Percentiles rank a stretch among this genome's conserved stretches.
These are phyloP conservation scores for Raphanus hybrid DNA, from an alignment of 441 rosid genomes.

Conservation along the genomic window DNA sequence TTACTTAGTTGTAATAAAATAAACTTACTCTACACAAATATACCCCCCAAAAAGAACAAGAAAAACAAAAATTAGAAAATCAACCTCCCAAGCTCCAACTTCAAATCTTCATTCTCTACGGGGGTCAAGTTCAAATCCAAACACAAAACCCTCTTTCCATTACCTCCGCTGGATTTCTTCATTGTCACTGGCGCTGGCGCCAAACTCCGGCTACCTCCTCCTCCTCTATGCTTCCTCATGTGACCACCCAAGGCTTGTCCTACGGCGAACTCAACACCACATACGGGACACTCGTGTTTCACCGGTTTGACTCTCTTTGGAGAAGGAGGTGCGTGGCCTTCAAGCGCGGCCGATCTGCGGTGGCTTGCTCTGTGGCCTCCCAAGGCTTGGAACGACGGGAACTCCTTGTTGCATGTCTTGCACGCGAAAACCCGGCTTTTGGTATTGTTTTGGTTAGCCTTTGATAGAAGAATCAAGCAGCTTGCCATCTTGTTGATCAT, in stretches of 20 bases:
- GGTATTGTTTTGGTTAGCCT: conserved; percentile 36
- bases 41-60: neutral
- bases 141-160: conserved; percentile 54
- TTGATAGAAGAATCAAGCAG: conserved; percentile 77
- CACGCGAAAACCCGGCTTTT: conserved; percentile 57
- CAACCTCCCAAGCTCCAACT: conserved; percentile 54
- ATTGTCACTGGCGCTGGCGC: conserved; percentile 48
- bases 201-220: conserved; percentile 12
- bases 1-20: conserved; percentile 18
- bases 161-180: conserved; percentile 57
- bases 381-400: conserved; percentile 69
- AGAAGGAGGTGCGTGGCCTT: conserved; percentile 34
- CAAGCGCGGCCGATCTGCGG: conserved; percentile 51
- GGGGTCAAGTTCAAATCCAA: conserved; percentile 77
- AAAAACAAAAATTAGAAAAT: conserved; percentile 26
- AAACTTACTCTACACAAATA: conserved; percentile 35
- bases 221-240: conserved; percentile 68
- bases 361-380: conserved; percentile 80
- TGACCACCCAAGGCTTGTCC: conserved; percentile 87
- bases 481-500: conserved; percentile 57
- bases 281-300: conserved; percentile 65
- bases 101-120: conserved; percentile 58
- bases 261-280: conserved; percentile 62
- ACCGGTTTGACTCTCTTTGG: conserved; percentile 47
- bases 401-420: conserved; percentile 68